Percentiles rank a stretch among this genome's conserved stretches.
phyloP scores from a whole-genome alignment of 2,329 filamentous ascomycete species.

The Pseudohalonectria lignicola region DNA sequence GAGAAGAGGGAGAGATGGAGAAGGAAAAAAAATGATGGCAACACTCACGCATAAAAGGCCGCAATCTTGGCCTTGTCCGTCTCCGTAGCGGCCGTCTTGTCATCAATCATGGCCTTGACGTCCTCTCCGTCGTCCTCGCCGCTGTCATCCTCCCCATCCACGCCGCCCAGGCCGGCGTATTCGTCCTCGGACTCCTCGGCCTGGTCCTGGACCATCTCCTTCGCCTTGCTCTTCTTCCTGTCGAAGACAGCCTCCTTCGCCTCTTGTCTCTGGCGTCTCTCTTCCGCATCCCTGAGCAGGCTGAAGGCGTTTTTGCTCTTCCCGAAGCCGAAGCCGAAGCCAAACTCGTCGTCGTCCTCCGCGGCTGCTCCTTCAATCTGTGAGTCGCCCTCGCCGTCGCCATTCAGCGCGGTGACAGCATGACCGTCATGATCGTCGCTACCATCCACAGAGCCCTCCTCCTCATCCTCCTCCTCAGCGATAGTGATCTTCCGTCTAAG shows the following conservation, averaged over 20 bases:
- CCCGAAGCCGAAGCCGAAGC: slow-evolving; percentile 22
- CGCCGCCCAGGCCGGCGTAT: slow-evolving; percentile 87
- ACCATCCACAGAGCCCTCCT: slow-evolving; percentile 5
- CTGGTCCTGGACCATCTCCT: slow-evolving; percentile 80
- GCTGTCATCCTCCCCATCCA: slow-evolving; percentile 80
- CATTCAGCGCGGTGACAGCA: slow-evolving; percentile 17
- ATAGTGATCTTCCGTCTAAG: slow-evolving; percentile 33
- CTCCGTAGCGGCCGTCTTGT: slow-evolving; percentile 63
- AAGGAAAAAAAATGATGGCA: slow-evolving; percentile 2
- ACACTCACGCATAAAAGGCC: slow-evolving; percentile 78
- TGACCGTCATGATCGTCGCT: background rate
- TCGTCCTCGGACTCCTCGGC: slow-evolving; percentile 98
- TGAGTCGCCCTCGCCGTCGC: too few relatives aligned
- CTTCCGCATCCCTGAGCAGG: too few relatives aligned
- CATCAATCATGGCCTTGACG: slow-evolving; percentile 82
- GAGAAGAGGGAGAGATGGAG: too few relatives aligned
- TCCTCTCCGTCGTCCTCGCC: slow-evolving; percentile 62
- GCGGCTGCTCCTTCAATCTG: too few relatives aligned
- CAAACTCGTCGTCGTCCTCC: too few relatives aligned
- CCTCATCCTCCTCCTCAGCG: slow-evolving; percentile 8
- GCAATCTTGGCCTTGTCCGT: slow-evolving; percentile 73
- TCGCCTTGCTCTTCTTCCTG: slow-evolving; percentile 79
- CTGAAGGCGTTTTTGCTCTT: slow-evolving; percentile 44
- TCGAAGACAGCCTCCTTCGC: slow-evolving; percentile 49
- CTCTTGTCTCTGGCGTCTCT: slow-evolving; percentile 45